phyloP scores from a whole-genome alignment of 768 basidiomycete species.

The Mycena latifolia region DNA sequence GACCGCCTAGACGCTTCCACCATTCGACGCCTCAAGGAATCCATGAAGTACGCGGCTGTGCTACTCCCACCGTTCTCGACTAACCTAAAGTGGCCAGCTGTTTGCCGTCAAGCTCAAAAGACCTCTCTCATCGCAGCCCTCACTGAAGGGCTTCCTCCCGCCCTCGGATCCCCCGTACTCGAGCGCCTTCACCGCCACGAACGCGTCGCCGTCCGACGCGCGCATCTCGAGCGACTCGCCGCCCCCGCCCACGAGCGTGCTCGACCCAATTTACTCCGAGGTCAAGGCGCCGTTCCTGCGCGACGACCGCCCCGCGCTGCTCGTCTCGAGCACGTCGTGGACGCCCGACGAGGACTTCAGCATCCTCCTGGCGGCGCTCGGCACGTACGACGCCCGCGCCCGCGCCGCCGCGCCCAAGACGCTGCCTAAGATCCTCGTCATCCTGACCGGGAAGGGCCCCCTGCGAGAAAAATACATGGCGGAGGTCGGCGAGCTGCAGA shows the following conservation, averaged over 20 bases:
- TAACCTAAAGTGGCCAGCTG: constrained; percentile 51
- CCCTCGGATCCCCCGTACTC: constrained; percentile 64
- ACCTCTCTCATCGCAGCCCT: constrained; percentile 46
- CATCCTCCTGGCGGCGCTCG: constrained; percentile 83
- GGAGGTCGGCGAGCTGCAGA: constrained; percentile 69
- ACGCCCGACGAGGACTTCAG: constrained; percentile 97
- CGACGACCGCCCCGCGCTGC: constrained; percentile 82
- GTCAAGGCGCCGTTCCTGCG: constrained; percentile 63
- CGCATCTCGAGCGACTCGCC: constrained; percentile 29
- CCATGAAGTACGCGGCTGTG: constrained; percentile 70
- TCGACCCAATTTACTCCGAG: constrained; percentile 48
- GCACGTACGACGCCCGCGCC: constrained; percentile 75
- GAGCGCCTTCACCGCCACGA: constrained; percentile 69
- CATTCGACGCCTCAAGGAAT: constrained; percentile 75
- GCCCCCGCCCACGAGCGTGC: constrained; percentile 42
- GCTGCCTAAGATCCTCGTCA: constrained; percentile 83
- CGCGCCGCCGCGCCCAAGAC: constrained; percentile 48
- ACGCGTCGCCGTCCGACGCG: constrained; percentile 37
- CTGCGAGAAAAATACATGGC: constrained; percentile 80
- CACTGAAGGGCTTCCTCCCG: constrained; percentile 66
- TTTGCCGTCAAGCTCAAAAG: constrained; percentile 60
- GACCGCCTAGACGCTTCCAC: constrained; percentile 90
- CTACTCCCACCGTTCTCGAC: not conserved
- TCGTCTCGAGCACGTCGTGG: constrained; percentile 97
- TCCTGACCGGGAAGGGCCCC: constrained; percentile 94